Evolutionary conservation across 148 eudicot genomes (phyloP).

Genomic region (Fagopyrum esculentum): DNA sequence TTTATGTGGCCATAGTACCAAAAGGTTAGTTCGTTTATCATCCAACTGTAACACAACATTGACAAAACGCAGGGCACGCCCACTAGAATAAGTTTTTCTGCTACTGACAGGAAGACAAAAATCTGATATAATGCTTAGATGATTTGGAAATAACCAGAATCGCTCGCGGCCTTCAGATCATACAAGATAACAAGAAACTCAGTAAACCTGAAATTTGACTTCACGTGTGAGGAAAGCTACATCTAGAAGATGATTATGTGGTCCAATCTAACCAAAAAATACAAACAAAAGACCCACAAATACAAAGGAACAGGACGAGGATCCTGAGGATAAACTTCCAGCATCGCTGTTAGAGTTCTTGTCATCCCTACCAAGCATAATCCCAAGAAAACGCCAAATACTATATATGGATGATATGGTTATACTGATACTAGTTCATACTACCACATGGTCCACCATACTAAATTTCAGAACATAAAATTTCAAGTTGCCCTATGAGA

Average conservation of each 20-base stretch:
- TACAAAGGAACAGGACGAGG: not conserved
- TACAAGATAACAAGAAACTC: not conserved
- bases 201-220: not conserved
- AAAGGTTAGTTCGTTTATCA: not conserved
- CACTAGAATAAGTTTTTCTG: not conserved
- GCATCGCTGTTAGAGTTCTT: not conserved
- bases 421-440: not conserved
- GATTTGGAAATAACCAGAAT: not conserved
- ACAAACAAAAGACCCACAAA: not conserved
- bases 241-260: not conserved
- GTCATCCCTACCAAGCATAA: not conserved
- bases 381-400: not conserved
- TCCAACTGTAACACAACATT: not conserved
- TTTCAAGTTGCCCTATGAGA: not conserved
- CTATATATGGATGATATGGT: not conserved
- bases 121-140: not conserved
- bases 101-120: not conserved
- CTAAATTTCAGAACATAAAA: not conserved
- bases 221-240: not conserved
- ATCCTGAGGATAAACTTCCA: not conserved
- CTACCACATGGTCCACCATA: not conserved
- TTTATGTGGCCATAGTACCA: not conserved
- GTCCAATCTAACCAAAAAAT: not conserved
- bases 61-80: not conserved
- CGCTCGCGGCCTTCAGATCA: not conserved